These are phyloP conservation scores for Elaeis guineensis DNA, from an alignment of 176 grass and related monocot genomes.

Conservation along the genomic window DNA sequence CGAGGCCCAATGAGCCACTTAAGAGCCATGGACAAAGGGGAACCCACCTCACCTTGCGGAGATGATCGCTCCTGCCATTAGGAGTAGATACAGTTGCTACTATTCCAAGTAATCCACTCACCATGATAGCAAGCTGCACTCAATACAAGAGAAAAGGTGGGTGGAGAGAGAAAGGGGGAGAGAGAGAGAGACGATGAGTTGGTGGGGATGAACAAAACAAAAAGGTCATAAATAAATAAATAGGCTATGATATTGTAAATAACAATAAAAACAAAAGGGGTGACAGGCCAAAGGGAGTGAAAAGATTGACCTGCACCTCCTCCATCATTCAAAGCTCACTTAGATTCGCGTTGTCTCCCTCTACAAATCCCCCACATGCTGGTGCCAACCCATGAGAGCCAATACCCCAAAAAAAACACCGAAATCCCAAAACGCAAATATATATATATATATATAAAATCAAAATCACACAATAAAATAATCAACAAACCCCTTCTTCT, in stretches of 20 bases:
- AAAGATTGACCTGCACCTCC: conserved; percentile 76
- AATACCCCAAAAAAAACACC: neutral
- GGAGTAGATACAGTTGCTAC: neutral
- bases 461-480: neutral
- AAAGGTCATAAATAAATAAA: conserved; percentile 5
- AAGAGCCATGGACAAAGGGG: neutral
- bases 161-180: conserved; percentile 12
- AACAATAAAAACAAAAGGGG: conserved; percentile 62
- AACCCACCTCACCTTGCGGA: conserved; percentile 14
- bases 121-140: conserved; percentile 13
- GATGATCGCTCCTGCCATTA: neutral
- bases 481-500: too few species aligned
- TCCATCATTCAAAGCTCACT: conserved; percentile 75
- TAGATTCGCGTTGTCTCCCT: conserved; percentile 99
- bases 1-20: neutral
- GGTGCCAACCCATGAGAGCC: conserved; percentile 28
- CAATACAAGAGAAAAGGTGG: conserved; percentile 13
- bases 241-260: conserved; percentile 27
- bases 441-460: neutral
- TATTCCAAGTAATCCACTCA: neutral
- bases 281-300: conserved; percentile 39
- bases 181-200: neutral
- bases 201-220: conserved; percentile 2
- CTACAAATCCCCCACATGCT: conserved; percentile 78
- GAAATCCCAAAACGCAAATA: conserved; percentile 22